Evolutionary conservation across 441 rosid species (phyloP), one percentile per base, ranked within the genome.

Genomic region (Pelargonium myrrhifolium): DNA sequence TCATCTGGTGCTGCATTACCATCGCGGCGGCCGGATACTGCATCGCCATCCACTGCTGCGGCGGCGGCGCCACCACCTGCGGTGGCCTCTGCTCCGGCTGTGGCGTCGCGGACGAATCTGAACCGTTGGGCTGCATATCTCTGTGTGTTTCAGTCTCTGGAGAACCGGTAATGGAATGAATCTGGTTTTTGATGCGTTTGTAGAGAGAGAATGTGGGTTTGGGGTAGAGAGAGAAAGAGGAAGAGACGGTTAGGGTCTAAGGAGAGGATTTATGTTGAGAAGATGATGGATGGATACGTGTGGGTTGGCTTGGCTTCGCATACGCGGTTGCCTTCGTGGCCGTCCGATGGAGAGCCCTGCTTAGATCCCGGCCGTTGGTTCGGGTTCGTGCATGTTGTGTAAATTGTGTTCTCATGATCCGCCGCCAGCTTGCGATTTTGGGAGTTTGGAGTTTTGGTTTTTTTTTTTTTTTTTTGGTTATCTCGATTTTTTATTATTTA

Each of bases 1-100:
- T 75, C 90, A 87, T 82, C 28, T 86, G 96, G 55, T 80, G 96
- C 67, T 85, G 96, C 95, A 88, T 87, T 76, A 87, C 79, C 89
- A 88, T 80, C 26, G 93, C 82, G 12, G 90, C 74, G 43, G 87
- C 75, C 5, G 96, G 90, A 62, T 85, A 92, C 82, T 81, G 96
- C 93, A 87, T 74, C 73, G 84, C 73, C 77, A 80, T 63, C 98
- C 93, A 85, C 62, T 75, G 88, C 62, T 78, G 85, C 37, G 71
- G 85, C 26, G 69, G 79, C 47, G 74, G 22, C 47, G n/a, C n/a
- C n/a, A n/a, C n/a, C n/a, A n/a, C n/a, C n/a, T n/a, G n/a, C n/a
- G n/a, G n/a, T n/a, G 78, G 81, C 51, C 74, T 82, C 65, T 60
- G 75, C 63, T 72, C 68, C 56, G 69, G 72, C 68, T n/a, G n/a